Evolutionary conservation across 2,329 filamentous ascomycete genomes (phyloP).

Genomic region (Pseudogymnoascus verrucosus): DNA sequence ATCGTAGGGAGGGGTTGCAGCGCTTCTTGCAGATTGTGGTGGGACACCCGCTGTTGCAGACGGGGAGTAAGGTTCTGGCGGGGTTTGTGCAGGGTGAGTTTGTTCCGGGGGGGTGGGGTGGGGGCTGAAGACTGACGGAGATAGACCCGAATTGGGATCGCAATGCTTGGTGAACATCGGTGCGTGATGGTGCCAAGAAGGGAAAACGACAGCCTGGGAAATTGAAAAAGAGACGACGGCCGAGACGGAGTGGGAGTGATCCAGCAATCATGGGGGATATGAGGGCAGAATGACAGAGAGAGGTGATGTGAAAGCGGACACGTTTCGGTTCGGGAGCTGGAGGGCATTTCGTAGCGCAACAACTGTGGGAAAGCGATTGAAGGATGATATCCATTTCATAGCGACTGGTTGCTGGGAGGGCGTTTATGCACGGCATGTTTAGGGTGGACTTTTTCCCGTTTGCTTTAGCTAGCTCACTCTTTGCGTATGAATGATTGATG

Average conservation of each 20-base stretch:
- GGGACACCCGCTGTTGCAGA: constrained; percentile 91
- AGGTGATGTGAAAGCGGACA: not conserved
- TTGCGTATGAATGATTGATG: not conserved
- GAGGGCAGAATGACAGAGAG: not conserved
- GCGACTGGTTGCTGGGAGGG: constrained; percentile 6
- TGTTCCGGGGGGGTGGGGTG: not conserved
- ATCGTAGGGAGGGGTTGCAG: constrained; percentile 81
- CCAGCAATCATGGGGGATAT: not conserved
- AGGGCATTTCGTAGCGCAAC: not conserved
- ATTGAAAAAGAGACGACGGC: constrained; percentile 34
- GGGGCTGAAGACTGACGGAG: not conserved
- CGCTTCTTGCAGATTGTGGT: constrained; percentile 97
- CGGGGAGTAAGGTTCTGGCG: constrained; percentile 90
- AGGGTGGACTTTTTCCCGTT: constrained; percentile 1
- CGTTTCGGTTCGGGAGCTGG: not conserved
- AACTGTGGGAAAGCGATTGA: constrained; percentile 7
- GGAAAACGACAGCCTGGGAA: constrained; percentile 32
- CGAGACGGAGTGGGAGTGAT: not conserved
- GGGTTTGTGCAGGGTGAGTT: constrained; percentile 88
- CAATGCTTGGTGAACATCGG: constrained; percentile 64
- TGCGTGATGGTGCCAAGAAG: constrained; percentile 10
- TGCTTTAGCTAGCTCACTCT: not conserved
- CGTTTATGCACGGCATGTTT: not conserved
- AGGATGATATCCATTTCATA: constrained; percentile 7
- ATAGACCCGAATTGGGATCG: constrained; percentile 83